Conservation (phyloP, 2,329 filamentous ascomycete species). For the Purpureocillium takamizusanense region DNA sequence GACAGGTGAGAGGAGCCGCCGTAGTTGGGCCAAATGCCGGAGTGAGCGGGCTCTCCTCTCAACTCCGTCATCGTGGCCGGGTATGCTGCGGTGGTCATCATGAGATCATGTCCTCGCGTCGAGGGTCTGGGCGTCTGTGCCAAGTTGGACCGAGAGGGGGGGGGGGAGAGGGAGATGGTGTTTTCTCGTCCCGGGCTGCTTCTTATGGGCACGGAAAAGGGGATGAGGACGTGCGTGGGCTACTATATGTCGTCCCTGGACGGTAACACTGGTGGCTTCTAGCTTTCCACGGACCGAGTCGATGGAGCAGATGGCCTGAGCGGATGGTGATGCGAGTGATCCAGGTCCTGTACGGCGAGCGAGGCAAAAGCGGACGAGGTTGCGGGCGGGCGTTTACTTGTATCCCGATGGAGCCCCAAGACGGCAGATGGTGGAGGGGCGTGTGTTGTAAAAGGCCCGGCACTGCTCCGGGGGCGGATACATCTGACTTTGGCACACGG, state of each 20-base stretch:
- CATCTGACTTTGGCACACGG: conserved; percentile 17
- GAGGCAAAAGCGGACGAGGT: conserved; percentile 16
- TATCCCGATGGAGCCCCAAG: conserved; percentile 26
- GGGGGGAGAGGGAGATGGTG: too few relatives aligned
- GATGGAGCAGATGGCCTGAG: not conserved
- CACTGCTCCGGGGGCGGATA: conserved; percentile 37
- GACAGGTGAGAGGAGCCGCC: conserved; percentile 44
- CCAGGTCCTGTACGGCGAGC: conserved; percentile 3
- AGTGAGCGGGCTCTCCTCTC: conserved; percentile 49
- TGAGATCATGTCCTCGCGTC: conserved; percentile 37
- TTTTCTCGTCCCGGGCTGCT: not conserved
- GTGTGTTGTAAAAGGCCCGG: conserved; percentile 38
- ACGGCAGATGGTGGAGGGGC: conserved; percentile 40
- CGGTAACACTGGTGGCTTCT: conserved; percentile 2
- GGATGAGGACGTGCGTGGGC: not conserved
- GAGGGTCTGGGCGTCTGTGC: conserved; percentile 4
- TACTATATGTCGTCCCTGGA: not conserved
- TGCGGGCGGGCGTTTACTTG: conserved; percentile 39
- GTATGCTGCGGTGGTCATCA: conserved; percentile 53
- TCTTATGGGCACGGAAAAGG: not conserved
- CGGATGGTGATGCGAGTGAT: conserved; percentile 2
- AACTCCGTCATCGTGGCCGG: conserved; percentile 55
- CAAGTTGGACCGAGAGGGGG: not conserved
- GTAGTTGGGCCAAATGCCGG: conserved; percentile 51
- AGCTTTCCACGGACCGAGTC: conserved; percentile 3